These are phyloP conservation scores for Mycogone perniciosa DNA, from an alignment of 2,329 filamentous ascomycete genomes.

Conservation along the genomic window DNA sequence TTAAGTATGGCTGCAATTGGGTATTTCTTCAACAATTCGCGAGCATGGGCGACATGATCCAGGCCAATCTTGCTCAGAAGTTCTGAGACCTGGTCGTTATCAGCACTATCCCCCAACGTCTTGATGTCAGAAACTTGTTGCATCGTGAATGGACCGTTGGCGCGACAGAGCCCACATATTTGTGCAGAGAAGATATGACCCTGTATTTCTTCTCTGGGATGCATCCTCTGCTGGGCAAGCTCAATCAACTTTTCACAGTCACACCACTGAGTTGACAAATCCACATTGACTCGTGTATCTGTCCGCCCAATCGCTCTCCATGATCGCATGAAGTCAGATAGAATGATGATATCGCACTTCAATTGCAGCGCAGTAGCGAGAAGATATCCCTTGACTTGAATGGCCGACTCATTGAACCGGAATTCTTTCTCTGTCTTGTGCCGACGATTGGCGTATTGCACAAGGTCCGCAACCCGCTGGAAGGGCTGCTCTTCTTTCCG, in stretches of 20 bases:
- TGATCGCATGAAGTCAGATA: slow-evolving; percentile 33
- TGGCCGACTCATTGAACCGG: slow-evolving; percentile 26
- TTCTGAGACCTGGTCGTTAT: slow-evolving; percentile 3
- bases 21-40: not conserved
- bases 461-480: slow-evolving; percentile 38
- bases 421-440: slow-evolving; percentile 21
- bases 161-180: slow-evolving; percentile 33
- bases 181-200: slow-evolving; percentile 44
- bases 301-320: not conserved
- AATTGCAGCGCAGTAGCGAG: slow-evolving; percentile 39
- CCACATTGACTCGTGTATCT: slow-evolving; percentile 14
- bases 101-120: not conserved
- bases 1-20: not conserved
- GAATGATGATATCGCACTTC: slow-evolving; percentile 41
- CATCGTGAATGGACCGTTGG: not conserved
- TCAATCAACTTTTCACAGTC: slow-evolving; percentile 37
- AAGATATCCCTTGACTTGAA: slow-evolving; percentile 32
- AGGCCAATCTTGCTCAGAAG: slow-evolving; percentile 1
- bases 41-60: not conserved
- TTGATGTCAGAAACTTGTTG: not conserved
- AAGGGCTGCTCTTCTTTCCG: slow-evolving; percentile 44
- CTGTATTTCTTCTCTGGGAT: slow-evolving; percentile 40
- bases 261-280: slow-evolving; percentile 25
- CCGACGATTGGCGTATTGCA: slow-evolving; percentile 32
- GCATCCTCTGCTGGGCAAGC: slow-evolving; percentile 27